These are phyloP conservation scores for Astrothelium macrocarpum DNA, from an alignment of 495 filamentous ascomycete species.

Conservation along the genomic window DNA sequence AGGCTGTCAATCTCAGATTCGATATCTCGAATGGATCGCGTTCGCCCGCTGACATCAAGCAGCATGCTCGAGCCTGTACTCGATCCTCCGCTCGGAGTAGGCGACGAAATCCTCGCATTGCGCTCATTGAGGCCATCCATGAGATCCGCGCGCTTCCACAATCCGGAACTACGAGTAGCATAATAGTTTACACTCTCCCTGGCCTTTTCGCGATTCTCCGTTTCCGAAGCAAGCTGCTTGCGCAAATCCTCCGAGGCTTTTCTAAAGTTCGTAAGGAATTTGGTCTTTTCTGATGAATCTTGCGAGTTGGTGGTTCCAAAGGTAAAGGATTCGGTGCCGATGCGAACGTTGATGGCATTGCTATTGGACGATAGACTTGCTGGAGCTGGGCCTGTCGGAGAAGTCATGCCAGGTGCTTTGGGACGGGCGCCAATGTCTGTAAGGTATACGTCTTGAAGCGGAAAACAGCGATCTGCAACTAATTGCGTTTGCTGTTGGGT, in stretches of 20 bases:
- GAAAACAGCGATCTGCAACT: slow-evolving; percentile 91
- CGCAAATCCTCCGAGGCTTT: slow-evolving; percentile 87
- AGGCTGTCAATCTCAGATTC: slow-evolving; percentile 92
- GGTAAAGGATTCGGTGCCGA: slow-evolving; percentile 85
- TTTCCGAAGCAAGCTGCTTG: slow-evolving; percentile 69
- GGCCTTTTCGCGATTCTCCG: slow-evolving; percentile 64
- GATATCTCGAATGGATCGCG: slow-evolving; percentile 90
- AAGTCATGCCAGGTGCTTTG: background rate
- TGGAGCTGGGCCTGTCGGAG: background rate
- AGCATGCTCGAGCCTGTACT: slow-evolving; percentile 48
- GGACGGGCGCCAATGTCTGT: slow-evolving; percentile 52
- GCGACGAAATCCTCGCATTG: slow-evolving; percentile 50
- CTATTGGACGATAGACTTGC: slow-evolving; percentile 43
- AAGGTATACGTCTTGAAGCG: slow-evolving; percentile 84
- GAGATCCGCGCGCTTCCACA: slow-evolving; percentile 14
- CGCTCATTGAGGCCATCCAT: slow-evolving; percentile 54
- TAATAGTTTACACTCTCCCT: slow-evolving; percentile 78
- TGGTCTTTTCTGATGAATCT: slow-evolving; percentile 62
- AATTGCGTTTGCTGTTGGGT: slow-evolving; percentile 51
- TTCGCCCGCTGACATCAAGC: slow-evolving; percentile 92
- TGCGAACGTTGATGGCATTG: slow-evolving; percentile 84
- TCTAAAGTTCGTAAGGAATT: slow-evolving; percentile 75
- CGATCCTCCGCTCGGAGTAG: slow-evolving; percentile 29
- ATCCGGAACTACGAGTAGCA: slow-evolving; percentile 40
- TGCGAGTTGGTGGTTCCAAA: slow-evolving; percentile 62